Conservation (phyloP, 2,329 filamentous ascomycete species). For the Monilinia laxa region DNA sequence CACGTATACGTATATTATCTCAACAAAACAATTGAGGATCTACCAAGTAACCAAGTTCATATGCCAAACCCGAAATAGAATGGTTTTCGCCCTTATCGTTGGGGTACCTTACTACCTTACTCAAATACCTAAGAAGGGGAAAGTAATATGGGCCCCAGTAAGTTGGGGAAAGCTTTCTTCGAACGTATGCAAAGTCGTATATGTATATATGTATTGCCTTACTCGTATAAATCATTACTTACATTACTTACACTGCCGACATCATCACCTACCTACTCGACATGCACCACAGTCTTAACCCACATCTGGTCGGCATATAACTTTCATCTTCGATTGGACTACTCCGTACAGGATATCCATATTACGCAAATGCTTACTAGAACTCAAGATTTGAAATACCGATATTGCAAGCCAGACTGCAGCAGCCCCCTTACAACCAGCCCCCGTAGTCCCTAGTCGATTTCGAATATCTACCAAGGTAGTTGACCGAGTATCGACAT, state of each 20-base stretch:
- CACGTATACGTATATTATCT: neutral
- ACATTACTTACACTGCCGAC: too few species aligned
- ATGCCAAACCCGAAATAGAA: constrained; percentile 5
- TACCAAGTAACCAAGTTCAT: neutral
- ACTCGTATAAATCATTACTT: too few species aligned
- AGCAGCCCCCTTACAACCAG: neutral
- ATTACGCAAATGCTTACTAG: neutral
- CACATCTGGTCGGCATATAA: too few species aligned
- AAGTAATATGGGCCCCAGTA: constrained; percentile 4
- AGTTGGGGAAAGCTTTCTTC: constrained; percentile 9
- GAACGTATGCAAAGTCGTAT: neutral
- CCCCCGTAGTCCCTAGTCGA: neutral
- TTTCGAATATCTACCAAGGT: neutral
- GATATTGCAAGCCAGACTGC: neutral
- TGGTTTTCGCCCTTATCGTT: constrained; percentile 15
- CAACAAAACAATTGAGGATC: neutral
- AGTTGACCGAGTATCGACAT: neutral
- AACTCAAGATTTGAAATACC: neutral
- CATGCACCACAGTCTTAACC: constrained; percentile 3
- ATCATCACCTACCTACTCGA: constrained; percentile 6
- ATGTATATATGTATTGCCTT: too few species aligned
- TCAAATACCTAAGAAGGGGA: neutral
- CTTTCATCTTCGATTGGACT: neutral
- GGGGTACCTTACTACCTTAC: neutral
- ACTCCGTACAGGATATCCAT: neutral